Evolutionary conservation across 225 moss, liverwort and hornwort species (phyloP), one percentile per base, ranked within the genome.

Genomic region (Asterella californica): DNA sequence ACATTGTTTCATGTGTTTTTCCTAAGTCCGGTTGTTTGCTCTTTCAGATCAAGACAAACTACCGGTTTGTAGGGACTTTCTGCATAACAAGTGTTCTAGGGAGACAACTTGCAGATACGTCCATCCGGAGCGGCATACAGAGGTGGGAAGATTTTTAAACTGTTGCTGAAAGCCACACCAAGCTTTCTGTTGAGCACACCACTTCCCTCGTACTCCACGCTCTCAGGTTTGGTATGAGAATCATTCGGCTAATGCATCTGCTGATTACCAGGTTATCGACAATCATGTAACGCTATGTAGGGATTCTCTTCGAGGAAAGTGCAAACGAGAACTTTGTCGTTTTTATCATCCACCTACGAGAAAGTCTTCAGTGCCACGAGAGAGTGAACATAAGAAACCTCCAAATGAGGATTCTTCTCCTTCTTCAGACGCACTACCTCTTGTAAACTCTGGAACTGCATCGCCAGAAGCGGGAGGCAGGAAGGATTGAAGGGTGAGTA

Each of bases 11-110:
- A 71, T 46, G 47, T 71, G 47, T 24, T 25, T 48, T 25, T 71
- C 47, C 71, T 71, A 48, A 71, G 47, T 67, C 71, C 14, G 14
- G 14, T 48, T 48, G 0, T 18, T 24, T 71, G 25, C 18, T 65
- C 21, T n/a, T 80, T 72, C 72, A 87, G 87, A 87, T 87, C 84
- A 87, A 80, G 84, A 87, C 71, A 87, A 87, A 60, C 42, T 87
- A 68, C 87, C 87, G 55, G 84, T 87, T 82, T 87, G 87, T 83
- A 79, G 87, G 72, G 87, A 87, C 71, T 87, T 87, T 82, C 79
- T 87, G 79, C 87, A 87, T 76, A 87, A 87, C 50, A 87, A 87
- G 67, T 87, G 87, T 82, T 87, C 87, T 19, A 79, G 87, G 78
- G 84, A 84, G 17, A 83, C 82, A 82, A 48, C 84, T 22, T 87